phyloP scores from a whole-genome alignment of 1,139 yeast species.

The Sugiyamaella novakii region DNA sequence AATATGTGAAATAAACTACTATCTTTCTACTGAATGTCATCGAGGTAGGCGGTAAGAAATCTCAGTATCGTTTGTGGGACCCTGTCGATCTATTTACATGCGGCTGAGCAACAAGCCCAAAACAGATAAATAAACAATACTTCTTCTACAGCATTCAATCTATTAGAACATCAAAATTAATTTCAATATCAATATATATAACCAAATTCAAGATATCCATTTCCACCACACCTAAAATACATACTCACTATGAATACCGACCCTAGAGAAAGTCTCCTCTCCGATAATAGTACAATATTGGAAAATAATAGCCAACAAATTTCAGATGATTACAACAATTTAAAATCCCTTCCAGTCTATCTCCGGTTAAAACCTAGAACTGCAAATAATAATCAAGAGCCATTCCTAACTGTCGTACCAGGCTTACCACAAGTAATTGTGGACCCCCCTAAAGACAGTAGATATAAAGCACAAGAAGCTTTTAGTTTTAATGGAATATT shows the following conservation, averaged over 20 bases:
- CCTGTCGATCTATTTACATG: constrained; percentile 9
- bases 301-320: neutral
- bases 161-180: too few species aligned
- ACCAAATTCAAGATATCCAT: too few species aligned
- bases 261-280: neutral
- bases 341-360: constrained; percentile 39
- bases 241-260: neutral
- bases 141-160: too few species aligned
- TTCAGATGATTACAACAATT: neutral
- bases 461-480: constrained; percentile 36
- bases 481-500: constrained; percentile 44
- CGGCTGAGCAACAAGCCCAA: constrained; percentile 4
- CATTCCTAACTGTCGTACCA: constrained; percentile 27
- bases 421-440: constrained; percentile 24
- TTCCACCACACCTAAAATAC: too few species aligned
- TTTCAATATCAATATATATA: too few species aligned
- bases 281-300: neutral
- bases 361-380: constrained; percentile 43
- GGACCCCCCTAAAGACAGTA: constrained; percentile 35
- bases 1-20: too few species aligned
- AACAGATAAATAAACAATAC: neutral
- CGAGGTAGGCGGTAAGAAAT: too few species aligned
- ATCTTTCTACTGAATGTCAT: too few species aligned
- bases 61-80: too few species aligned
- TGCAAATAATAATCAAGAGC: constrained; percentile 23